A percentile compares a stretch with the other conserved stretches of the same genome.
phyloP scores from a whole-genome alignment of 1,284 basidiomycete genomes.

The Ustilago xerochloae region DNA sequence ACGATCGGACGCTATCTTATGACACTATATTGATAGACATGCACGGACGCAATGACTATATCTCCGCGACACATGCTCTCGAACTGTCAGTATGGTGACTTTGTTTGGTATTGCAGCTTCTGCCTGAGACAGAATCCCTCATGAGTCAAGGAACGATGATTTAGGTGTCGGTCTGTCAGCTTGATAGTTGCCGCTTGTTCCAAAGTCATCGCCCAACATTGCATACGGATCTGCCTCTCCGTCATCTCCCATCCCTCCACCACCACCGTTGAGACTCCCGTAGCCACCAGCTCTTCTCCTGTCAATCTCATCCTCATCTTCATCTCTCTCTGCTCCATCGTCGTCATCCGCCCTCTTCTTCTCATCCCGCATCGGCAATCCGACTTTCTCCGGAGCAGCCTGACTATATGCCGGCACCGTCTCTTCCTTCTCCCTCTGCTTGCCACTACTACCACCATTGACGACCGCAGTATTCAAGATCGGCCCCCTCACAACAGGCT shows the following conservation, averaged over 20 bases:
- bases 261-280: not conserved
- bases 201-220: conserved; percentile 45
- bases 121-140: not conserved
- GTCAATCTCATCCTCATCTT: not conserved
- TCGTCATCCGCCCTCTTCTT: not conserved
- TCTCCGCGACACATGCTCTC: not conserved
- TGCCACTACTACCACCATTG: not conserved
- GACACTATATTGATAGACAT: not conserved
- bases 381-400: not conserved
- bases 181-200: conserved; percentile 15
- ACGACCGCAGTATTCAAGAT: conserved; percentile 12
- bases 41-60: not conserved
- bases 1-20: not conserved
- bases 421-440: not conserved
- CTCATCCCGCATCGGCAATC: not conserved
- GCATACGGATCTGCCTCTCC: conserved; percentile 41
- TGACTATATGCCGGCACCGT: not conserved
- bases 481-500: conserved; percentile 33
- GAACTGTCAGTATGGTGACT: not conserved
- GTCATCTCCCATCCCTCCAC: conserved; percentile 13
- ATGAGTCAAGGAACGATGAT: conserved; percentile 11
- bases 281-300: not conserved
- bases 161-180: conserved; percentile 22
- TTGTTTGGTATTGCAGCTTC: not conserved
- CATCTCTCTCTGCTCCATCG: not conserved